Conservation (phyloP, 2,329 filamentous ascomycete species). For the Curvularia lunata region DNA sequence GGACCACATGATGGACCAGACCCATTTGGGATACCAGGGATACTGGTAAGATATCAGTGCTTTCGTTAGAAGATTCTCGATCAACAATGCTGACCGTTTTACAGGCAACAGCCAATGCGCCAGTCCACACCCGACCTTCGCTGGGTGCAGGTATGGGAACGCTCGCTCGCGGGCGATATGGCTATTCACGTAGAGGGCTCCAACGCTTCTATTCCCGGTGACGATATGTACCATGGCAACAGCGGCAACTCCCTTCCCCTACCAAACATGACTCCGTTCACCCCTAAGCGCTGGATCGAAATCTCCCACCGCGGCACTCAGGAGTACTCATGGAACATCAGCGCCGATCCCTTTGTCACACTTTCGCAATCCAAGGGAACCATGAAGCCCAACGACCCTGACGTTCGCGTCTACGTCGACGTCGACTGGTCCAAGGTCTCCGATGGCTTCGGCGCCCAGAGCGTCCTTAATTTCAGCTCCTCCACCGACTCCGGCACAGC, state of each 20-base stretch:
- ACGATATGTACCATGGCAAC: constrained; percentile 65
- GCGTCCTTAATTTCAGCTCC: constrained; percentile 43
- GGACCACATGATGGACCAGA: constrained; percentile 52
- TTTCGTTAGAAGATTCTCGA: background rate
- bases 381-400: constrained; percentile 38
- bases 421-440: constrained; percentile 45
- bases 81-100: constrained; percentile 4
- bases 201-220: constrained; percentile 71
- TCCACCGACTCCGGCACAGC: constrained; percentile 50
- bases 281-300: constrained; percentile 46
- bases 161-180: constrained; percentile 66
- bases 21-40: constrained; percentile 50
- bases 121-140: constrained; percentile 68
- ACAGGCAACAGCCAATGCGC: constrained; percentile 74
- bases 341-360: constrained; percentile 47
- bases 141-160: constrained; percentile 65
- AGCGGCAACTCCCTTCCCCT: constrained; percentile 50
- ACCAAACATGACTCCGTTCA: constrained; percentile 42
- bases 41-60: constrained; percentile 47
- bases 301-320: constrained; percentile 45
- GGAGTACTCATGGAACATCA: constrained; percentile 45
- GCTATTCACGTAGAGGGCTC: constrained; percentile 69
- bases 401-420: constrained; percentile 47
- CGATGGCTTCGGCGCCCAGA: constrained; percentile 34
- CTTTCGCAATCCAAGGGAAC: constrained; percentile 43